phyloP scores from a whole-genome alignment of 768 basidiomycete genomes.

The Auricularia sp. region DNA sequence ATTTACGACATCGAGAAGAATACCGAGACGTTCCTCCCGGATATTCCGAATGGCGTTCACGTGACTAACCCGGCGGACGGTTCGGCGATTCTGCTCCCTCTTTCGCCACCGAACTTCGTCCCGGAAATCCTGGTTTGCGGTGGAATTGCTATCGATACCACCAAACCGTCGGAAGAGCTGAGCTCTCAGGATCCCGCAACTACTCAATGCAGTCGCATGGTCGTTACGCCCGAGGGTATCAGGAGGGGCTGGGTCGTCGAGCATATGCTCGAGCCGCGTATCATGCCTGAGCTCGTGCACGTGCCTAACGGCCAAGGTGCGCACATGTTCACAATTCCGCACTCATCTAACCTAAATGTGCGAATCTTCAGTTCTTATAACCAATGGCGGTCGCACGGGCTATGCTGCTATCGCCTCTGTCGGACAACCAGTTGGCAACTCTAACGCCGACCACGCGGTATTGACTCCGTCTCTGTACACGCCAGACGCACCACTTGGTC shows the following conservation, averaged over 20 bases:
- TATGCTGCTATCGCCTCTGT: slow-evolving; percentile 42
- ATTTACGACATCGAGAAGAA: slow-evolving; percentile 27
- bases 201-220: slow-evolving; percentile 27
- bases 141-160: slow-evolving; percentile 16
- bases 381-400: slow-evolving; percentile 34
- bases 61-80: slow-evolving; percentile 24
- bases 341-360: not conserved
- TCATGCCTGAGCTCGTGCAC: slow-evolving; percentile 19
- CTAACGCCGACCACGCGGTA: slow-evolving; percentile 29
- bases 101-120: slow-evolving; percentile 20
- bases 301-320: slow-evolving; percentile 24
- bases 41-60: slow-evolving; percentile 28
- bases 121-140: slow-evolving; percentile 24
- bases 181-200: slow-evolving; percentile 22
- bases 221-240: slow-evolving; percentile 20
- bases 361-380: slow-evolving; percentile 18
- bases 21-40: slow-evolving; percentile 27
- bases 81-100: slow-evolving; percentile 21
- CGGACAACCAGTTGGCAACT: slow-evolving; percentile 41
- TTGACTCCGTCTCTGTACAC: slow-evolving; percentile 26
- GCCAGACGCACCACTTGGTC: slow-evolving; percentile 22
- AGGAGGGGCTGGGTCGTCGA: slow-evolving; percentile 24
- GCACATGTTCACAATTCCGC: not conserved
- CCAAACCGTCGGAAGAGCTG: slow-evolving; percentile 10
- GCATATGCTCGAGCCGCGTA: slow-evolving; percentile 20